A percentile compares a stretch with the other conserved stretches of the same genome.
Conservation (phyloP, 306 rosid genomes). For the Malus sylvestris region DNA sequence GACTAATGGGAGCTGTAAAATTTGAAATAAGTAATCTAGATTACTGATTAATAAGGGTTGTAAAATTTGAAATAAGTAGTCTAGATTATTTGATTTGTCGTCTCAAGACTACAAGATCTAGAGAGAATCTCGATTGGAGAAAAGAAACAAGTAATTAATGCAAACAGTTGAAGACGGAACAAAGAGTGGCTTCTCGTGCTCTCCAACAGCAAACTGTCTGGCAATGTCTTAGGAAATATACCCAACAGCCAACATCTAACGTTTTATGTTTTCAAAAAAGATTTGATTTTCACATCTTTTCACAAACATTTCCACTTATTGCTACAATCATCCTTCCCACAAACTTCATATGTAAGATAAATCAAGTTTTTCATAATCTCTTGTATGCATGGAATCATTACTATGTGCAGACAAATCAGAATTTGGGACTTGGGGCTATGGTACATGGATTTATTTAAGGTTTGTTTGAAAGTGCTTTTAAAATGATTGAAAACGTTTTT, state of each 20-base stretch:
- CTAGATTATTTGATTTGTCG: rapidly evolving
- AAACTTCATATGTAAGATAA: not conserved
- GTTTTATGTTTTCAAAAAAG: not conserved
- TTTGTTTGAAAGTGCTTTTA: too few species aligned
- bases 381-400: too few species aligned
- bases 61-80: too few species aligned
- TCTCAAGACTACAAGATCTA: too few species aligned
- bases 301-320: constrained; percentile 8
- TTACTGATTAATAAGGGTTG: rapidly evolving
- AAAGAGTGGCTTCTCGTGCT: constrained; percentile 10
- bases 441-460: too few species aligned
- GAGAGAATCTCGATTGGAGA: too few species aligned
- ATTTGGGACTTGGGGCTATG: too few species aligned
- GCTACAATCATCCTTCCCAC: not conserved
- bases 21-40: too few species aligned
- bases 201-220: constrained; percentile 6
- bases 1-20: too few species aligned
- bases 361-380: too few species aligned
- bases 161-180: not conserved
- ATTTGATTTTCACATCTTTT: constrained; percentile 8
- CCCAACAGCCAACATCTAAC: not conserved
- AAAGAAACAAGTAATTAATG: constrained; percentile 4
- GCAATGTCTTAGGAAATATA: constrained; percentile 1
- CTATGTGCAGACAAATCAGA: too few species aligned
- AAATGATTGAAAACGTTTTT: too few species aligned